Conservation (phyloP, 2,329 filamentous ascomycete species). For the Neopestalotiopsis clavispora region DNA sequence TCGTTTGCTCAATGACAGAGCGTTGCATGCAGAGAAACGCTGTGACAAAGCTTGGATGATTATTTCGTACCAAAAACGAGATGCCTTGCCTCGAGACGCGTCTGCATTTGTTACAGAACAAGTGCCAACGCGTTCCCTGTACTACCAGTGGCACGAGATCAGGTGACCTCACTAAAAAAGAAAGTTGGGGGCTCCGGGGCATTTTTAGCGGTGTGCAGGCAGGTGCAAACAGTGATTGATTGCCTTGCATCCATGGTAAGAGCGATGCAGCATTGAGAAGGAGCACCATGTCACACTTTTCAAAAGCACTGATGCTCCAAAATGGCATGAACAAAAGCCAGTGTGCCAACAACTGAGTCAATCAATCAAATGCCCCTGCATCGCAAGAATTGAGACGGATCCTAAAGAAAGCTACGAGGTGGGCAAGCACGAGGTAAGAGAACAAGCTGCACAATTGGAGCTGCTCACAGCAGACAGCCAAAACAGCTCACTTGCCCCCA, state of each 20-base stretch:
- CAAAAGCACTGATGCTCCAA: no score
- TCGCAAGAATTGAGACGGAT: no score
- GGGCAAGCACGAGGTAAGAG: no score
- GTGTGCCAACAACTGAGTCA: no score
- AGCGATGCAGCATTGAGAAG: no score
- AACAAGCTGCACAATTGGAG: no score
- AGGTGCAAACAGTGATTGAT: not conserved
- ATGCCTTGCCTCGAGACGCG: not conserved
- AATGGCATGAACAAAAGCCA: no score
- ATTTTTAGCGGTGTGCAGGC: not conserved
- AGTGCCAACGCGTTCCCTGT: not conserved
- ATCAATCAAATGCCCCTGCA: no score
- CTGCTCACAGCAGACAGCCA: no score
- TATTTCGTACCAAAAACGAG: not conserved
- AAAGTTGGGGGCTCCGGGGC: not conserved
- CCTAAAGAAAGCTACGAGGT: no score
- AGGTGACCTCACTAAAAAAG: not conserved
- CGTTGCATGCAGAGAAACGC: not conserved
- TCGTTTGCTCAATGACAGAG: not conserved
- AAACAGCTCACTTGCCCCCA: not conserved
- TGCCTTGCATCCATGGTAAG: no score
- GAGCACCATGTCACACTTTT: no score
- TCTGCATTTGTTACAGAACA: not conserved
- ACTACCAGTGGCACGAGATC: constrained; percentile 1
- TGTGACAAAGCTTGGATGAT: not conserved